phyloP scores from a whole-genome alignment of 495 filamentous ascomycete species.

The Xylaria telfairii region DNA sequence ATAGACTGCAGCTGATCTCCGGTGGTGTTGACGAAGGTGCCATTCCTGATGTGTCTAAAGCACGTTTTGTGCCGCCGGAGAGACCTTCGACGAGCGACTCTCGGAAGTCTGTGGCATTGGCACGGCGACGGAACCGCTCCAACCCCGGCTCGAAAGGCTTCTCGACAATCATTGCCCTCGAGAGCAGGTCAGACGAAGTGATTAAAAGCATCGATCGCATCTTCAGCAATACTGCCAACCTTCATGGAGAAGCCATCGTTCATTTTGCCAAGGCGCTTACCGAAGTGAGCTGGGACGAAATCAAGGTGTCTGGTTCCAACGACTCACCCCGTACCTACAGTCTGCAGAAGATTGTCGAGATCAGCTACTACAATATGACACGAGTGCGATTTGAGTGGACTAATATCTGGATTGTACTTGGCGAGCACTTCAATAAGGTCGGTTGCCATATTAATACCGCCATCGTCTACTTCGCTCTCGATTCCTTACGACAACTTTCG shows the following conservation, averaged over 20 bases:
- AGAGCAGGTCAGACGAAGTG: constrained; percentile 90
- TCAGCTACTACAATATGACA: constrained; percentile 99
- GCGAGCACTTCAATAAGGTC: constrained; percentile 96
- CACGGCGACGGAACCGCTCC: constrained; percentile 69
- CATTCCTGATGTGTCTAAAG: constrained; percentile 90
- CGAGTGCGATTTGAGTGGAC: constrained; percentile 98
- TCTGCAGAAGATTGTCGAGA: constrained; percentile 96
- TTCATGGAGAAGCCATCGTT: constrained; percentile 96
- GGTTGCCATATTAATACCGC: constrained; percentile 94
- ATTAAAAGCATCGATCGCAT: constrained; percentile 92
- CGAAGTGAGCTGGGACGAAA: constrained; percentile 99
- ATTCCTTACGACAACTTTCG: constrained; percentile 91
- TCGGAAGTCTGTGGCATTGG: constrained; percentile 72
- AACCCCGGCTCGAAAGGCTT: constrained; percentile 70
- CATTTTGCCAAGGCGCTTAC: constrained; percentile 92
- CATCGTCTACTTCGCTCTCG: constrained; percentile 95
- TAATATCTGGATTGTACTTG: constrained; percentile 93
- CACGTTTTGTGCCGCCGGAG: constrained; percentile 68
- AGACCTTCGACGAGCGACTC: constrained; percentile 52
- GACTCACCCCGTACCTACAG: constrained; percentile 95
- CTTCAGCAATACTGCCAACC: constrained; percentile 92
- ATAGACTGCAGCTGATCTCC: constrained; percentile 93
- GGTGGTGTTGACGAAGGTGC: constrained; percentile 91
- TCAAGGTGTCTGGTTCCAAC: constrained; percentile 92
- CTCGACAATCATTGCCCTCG: constrained; percentile 84